Base-by-base conservation (phyloP, 2,329 filamentous ascomycete genomes). In the Septoria linicola region DNA sequence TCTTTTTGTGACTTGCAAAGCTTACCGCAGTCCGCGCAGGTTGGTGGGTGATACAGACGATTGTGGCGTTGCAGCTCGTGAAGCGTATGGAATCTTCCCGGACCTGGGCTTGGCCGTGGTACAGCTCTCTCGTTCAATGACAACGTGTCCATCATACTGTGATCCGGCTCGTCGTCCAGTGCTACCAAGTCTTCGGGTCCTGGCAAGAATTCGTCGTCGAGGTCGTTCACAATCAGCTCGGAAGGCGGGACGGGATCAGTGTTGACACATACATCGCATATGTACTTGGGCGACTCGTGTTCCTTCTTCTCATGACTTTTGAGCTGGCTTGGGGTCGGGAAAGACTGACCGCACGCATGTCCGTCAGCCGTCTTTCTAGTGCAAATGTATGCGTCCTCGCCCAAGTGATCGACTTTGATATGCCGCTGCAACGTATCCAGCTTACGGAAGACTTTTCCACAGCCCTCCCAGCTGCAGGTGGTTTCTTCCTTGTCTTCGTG, bases 371-470 rank as follows among this genome's bases (percentile, higher is more conserved):
- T 73, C 16, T 61, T 57, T 51, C 85, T 76, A 1, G 76, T 74
- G 68, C 92, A 97, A 4, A 78, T 76, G 63, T 84, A 95, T 0
- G 88, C 83, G 39, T 85, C 82, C 53, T 85, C 71, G 21, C 84
- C 76, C 32, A 92, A 73, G 68, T 97, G 92, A 10, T 84, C 85
- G 8, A 82, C 81, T 47, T 85, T 82, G 57, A 96, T 81, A 67
- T 97, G 92, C 44, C 87, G 84, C 66, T 91, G 83, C 13, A 96
- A 77, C 0, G 90, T 95, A 59, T 89, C 84, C 66, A 89, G 86
- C 70, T 96, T 96, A 55, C 92, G 82, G 69, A 96, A 97, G 16
- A 82, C 83, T 74, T 93, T 93, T 41, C 77, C 83, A 66, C 92
- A 96, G 2, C 78, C 86, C 8, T 82, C 76, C 61, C 64, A 63